Evolutionary conservation across 148 eudicot genomes (phyloP).

Genomic region (Heliamphora exappendiculata): DNA sequence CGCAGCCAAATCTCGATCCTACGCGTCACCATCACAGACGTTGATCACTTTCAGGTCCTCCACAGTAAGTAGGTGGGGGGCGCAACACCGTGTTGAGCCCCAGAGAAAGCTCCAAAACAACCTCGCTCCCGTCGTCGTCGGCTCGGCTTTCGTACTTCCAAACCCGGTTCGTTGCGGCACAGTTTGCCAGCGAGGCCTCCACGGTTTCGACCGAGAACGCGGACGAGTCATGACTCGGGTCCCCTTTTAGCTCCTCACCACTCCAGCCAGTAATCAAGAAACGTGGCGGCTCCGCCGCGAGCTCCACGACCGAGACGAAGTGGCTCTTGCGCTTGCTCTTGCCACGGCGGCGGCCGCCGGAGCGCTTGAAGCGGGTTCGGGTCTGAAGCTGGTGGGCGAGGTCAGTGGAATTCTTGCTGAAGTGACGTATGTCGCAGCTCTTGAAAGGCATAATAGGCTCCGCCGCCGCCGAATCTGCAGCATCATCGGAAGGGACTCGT

Average conservation of each 20-base stretch:
- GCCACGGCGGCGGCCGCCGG: slow-evolving; percentile 3
- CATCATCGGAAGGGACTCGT: slow-evolving; percentile 13
- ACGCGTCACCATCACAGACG: neutral
- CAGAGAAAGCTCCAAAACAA: slow-evolving; percentile 23
- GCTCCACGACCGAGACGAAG: neutral
- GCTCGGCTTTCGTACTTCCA: neutral
- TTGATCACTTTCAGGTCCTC: neutral
- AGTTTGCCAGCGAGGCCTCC: slow-evolving; percentile 17
- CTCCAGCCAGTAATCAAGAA: slow-evolving; percentile 20
- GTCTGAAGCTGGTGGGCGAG: slow-evolving; percentile 4
- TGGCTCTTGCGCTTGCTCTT: slow-evolving; percentile 14
- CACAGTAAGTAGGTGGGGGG: neutral
- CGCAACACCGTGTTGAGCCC: slow-evolving; percentile 12
- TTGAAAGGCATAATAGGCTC: slow-evolving; percentile 24
- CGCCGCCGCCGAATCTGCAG: neutral
- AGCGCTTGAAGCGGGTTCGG: slow-evolving; percentile 14
- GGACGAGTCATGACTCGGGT: slow-evolving; percentile 23
- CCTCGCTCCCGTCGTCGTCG: slow-evolving; percentile 7
- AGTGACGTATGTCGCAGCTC: slow-evolving; percentile 42
- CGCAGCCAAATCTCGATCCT: neutral
- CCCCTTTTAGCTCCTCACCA: slow-evolving; percentile 8
- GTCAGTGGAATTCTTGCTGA: neutral
- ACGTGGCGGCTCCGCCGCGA: neutral
- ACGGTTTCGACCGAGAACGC: slow-evolving; percentile 37
- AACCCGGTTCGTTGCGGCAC: slow-evolving; percentile 8